Conservation (phyloP, 768 basidiomycete species). For the Tulasnella sp. region DNA sequence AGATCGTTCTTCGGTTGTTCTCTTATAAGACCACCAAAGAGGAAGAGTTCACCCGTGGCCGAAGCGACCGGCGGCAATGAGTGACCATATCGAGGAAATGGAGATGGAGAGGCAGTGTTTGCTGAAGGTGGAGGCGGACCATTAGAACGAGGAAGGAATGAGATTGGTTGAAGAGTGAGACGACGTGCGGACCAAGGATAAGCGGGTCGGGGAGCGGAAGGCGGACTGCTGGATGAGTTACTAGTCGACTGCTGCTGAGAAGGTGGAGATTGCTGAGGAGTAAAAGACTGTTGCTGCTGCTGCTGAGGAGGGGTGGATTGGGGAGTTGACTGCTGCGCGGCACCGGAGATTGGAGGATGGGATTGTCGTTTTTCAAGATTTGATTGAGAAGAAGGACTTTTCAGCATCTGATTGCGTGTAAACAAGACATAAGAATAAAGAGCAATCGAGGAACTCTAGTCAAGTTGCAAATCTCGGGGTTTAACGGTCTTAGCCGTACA, state of each 20-base stretch:
- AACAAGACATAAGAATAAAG: too few species aligned
- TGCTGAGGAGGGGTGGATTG: constrained; percentile 25
- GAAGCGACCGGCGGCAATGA: constrained; percentile 71
- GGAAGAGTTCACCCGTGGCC: constrained; percentile 76
- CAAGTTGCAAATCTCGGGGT: too few species aligned
- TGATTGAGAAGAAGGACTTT: too few species aligned
- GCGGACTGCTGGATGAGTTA: not conserved
- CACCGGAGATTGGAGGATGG: too few species aligned
- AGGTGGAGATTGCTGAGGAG: not conserved
- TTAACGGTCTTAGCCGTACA: too few species aligned
- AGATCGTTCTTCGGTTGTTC: constrained; percentile 86
- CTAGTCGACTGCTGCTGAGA: not conserved
- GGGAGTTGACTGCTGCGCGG: too few species aligned
- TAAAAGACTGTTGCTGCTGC: constrained; percentile 19
- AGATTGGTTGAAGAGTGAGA: constrained; percentile 54
- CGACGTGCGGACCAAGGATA: constrained; percentile 79
- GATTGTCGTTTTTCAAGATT: too few species aligned
- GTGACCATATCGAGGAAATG: constrained; percentile 95
- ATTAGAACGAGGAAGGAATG: constrained; percentile 46
- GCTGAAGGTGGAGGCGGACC: constrained; percentile 51
- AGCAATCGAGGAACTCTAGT: too few species aligned
- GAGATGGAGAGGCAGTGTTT: constrained; percentile 80
- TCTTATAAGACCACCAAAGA: constrained; percentile 93
- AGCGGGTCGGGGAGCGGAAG: constrained; percentile 34
- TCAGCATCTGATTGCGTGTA: too few species aligned